Evolutionary conservation across 2,329 filamentous ascomycete species (phyloP), one percentile per base, ranked within the genome.

Genomic region (Pseudogymnoascus sp.): DNA sequence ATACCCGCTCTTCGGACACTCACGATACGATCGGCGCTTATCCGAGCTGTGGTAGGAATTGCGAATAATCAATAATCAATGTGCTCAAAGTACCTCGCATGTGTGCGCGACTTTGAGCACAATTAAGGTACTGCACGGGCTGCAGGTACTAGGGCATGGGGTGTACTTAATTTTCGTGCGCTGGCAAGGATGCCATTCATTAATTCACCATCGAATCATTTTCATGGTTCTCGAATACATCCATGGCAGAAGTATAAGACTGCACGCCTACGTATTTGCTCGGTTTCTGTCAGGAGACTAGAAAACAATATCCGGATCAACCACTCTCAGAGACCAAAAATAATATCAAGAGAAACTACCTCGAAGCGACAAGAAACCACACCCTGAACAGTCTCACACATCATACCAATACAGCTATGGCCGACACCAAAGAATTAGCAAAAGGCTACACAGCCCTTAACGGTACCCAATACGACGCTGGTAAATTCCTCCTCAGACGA

Each of bases 361-460:
- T 4, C 1, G 11, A 15, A 10, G 0, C 2, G 1, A 7, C 40
- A 6, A 2, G 3, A 44, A 44, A 23, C 15, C n/a, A 19, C 4
- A 4, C 10, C n/a, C n/a, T 19, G 11, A 44, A 5, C 15, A 53
- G 17, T 15, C 15, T 10, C 46, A 53, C 23, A n/a, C 5, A 33
- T 19, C n/a, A 35, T 9, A 56, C 10, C 17, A 56, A 4, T 10
- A 21, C n/a, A 56, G 17, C 17, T 1, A 40, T 63, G n/a, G 29
- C 40, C 19, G 70, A 72, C 62, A 73, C 71, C 7, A 59, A 68
- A 59, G 68, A 71, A 59, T 60, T 72, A 29, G 71, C 71, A 26
- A 66, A 66, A 64, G 69, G 69, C 35, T 72, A 72, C 59, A 70
- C 68, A 1, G 42, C 64, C 26, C 64, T 65, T 26, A 72, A 70